Evolutionary conservation across 768 basidiomycete species (phyloP).

Genomic region (Xerocomus brunneocitrinus): DNA sequence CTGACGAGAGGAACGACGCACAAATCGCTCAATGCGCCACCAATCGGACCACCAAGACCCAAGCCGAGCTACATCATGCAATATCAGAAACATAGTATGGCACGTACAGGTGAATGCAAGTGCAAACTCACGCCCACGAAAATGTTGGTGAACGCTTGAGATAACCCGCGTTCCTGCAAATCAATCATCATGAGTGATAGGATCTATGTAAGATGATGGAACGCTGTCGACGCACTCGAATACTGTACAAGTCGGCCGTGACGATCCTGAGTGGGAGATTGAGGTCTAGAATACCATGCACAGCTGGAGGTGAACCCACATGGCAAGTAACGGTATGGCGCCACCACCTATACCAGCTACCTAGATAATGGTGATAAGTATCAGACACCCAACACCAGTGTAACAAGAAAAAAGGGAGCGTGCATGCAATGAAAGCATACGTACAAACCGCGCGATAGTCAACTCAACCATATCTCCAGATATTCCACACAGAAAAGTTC

Average conservation of each 20-base stretch:
- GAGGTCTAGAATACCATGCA: not conserved
- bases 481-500: conserved; percentile 62
- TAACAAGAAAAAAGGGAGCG: too few species aligned
- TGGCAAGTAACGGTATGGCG: conserved; percentile 18
- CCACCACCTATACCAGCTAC: conserved; percentile 23
- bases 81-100: not conserved
- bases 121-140: conserved; percentile 12
- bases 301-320: conserved; percentile 3
- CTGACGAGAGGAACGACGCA: not conserved
- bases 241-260: conserved; percentile 20
- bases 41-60: conserved; percentile 22
- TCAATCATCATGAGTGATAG: not conserved
- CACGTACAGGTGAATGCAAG: not conserved
- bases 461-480: conserved; percentile 65
- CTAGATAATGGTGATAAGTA: not conserved
- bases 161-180: conserved; percentile 8
- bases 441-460: conserved; percentile 67
- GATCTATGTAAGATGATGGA: not conserved
- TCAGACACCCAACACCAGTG: not conserved
- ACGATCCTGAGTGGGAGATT: conserved; percentile 14
- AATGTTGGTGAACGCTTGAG: conserved; percentile 43
- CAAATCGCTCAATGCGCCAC: conserved; percentile 18
- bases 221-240: conserved; percentile 10
- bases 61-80: conserved; percentile 15
- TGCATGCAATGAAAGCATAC: conserved; percentile 19